Percentiles rank a stretch among this genome's conserved stretches.
These are phyloP conservation scores for Paxillus rubicundulus DNA, from an alignment of 768 basidiomycete genomes.

Conservation along the genomic window DNA sequence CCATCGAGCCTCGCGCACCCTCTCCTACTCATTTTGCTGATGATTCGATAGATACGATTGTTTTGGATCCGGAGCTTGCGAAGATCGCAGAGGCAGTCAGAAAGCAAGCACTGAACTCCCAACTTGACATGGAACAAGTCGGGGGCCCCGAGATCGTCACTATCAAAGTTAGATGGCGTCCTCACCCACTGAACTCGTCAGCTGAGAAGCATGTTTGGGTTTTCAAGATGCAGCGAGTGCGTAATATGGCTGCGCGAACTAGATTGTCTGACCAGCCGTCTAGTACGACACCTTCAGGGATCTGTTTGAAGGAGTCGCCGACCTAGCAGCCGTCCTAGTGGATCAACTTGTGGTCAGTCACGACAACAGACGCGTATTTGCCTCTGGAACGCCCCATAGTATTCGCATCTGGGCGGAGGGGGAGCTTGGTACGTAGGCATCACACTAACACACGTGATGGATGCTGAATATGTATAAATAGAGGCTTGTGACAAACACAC, in stretches of 20 bases:
- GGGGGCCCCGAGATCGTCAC: conserved; percentile 41
- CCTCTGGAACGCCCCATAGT: conserved; percentile 64
- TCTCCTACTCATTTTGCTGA: conserved; percentile 46
- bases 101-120: conserved; percentile 26
- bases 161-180: conserved; percentile 61
- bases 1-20: conserved; percentile 36
- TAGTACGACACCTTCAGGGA: conserved; percentile 66
- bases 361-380: conserved; percentile 60
- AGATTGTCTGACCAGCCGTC: not conserved
- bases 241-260: conserved; percentile 14
- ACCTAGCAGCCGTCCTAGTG: conserved; percentile 50
- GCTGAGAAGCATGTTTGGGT: conserved; percentile 43
- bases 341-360: conserved; percentile 60
- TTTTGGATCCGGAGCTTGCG: conserved; percentile 62
- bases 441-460: not conserved
- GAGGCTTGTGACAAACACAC: conserved; percentile 66
- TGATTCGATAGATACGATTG: conserved; percentile 48
- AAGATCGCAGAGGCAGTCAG: conserved; percentile 46
- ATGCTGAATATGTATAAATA: conserved; percentile 27
- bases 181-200: conserved; percentile 53
- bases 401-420: conserved; percentile 68
- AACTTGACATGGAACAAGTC: conserved; percentile 20
- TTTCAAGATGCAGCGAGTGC: conserved; percentile 60
- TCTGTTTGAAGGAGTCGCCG: conserved; percentile 65
- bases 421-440: conserved; percentile 51